Conservation (phyloP, 352 stramenopile species). For the Thalassiosira exigua region DNA sequence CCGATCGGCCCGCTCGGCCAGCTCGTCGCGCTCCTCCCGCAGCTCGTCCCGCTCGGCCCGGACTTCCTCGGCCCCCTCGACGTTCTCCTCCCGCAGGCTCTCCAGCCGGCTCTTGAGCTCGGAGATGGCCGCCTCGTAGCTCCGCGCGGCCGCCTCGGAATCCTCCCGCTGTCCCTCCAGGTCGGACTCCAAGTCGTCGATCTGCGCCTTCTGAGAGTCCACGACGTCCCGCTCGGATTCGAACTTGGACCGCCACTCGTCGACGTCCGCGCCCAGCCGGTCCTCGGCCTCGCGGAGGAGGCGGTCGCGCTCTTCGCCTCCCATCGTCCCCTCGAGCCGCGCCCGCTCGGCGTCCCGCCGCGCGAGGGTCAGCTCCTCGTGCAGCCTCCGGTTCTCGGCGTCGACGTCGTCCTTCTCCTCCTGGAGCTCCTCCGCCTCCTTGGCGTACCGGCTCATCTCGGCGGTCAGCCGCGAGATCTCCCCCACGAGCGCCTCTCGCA, state of each 20-base stretch:
- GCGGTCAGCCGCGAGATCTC: slow-evolving; percentile 44
- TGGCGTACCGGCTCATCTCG: slow-evolving; percentile 37
- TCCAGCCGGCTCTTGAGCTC: slow-evolving; percentile 50
- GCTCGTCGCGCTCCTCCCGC: slow-evolving; percentile 24
- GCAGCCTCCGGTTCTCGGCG: slow-evolving; percentile 32
- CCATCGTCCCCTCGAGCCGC: slow-evolving; percentile 30
- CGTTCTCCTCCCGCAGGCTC: slow-evolving; percentile 20
- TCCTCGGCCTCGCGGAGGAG: slow-evolving; percentile 5
- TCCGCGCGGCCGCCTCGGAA: slow-evolving; percentile 40
- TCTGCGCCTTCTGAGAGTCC: slow-evolving; percentile 46
- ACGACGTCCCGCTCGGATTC: slow-evolving; percentile 45
- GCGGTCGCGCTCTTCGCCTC: slow-evolving; percentile 2
- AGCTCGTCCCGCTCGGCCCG: slow-evolving; percentile 37
- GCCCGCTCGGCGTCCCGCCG: slow-evolving; percentile 40
- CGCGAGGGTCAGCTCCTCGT: slow-evolving; percentile 39
- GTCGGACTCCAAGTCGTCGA: slow-evolving; percentile 44
- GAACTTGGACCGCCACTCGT: slow-evolving; percentile 45
- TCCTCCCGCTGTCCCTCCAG: slow-evolving; percentile 43
- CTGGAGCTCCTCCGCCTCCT: slow-evolving; percentile 37
- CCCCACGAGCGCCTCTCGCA: slow-evolving; percentile 41
- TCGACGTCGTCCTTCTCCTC: slow-evolving; percentile 49
- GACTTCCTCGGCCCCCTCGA: slow-evolving; percentile 19
- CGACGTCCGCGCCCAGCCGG: slow-evolving; percentile 20
- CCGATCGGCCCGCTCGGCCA: slow-evolving; percentile 30
- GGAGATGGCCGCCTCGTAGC: slow-evolving; percentile 52